Conservation (phyloP, 495 filamentous ascomycete genomes). For the Penicillium manginii region DNA sequence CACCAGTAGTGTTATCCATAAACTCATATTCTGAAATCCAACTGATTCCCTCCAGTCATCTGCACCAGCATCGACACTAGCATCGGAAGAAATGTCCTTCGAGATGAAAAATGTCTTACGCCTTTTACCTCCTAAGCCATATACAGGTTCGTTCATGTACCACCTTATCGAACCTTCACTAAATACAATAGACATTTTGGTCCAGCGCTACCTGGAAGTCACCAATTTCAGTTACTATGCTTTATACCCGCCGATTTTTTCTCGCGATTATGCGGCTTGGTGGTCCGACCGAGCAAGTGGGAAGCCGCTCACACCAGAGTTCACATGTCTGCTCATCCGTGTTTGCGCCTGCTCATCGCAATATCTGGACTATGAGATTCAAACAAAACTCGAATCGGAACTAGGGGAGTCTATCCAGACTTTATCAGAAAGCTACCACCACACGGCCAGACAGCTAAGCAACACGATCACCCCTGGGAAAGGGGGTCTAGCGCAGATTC, state of each 20-base stretch:
- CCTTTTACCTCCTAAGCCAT: constrained; percentile 34
- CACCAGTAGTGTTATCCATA: constrained; percentile 11
- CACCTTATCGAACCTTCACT: constrained; percentile 9
- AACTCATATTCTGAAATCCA: constrained; percentile 1
- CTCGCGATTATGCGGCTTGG: constrained; percentile 51
- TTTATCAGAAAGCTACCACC: constrained; percentile 46
- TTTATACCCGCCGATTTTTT: constrained; percentile 52
- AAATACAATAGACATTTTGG: constrained; percentile 44
- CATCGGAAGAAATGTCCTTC: constrained; percentile 3
- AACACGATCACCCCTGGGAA: constrained; percentile 48
- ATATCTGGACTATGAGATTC: constrained; percentile 41
- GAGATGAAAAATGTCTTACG: constrained; percentile 33
- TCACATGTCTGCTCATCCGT: constrained; percentile 55
- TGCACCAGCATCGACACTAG: not conserved
- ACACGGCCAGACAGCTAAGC: constrained; percentile 49
- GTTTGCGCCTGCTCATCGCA: constrained; percentile 56
- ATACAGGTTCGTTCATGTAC: constrained; percentile 26
- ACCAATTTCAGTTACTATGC: constrained; percentile 55
- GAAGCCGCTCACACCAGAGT: constrained; percentile 40
- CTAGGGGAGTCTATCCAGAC: constrained; percentile 40
- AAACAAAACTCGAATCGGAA: constrained; percentile 51
- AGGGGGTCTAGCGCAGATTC: constrained; percentile 51
- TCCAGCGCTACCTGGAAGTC: constrained; percentile 51
- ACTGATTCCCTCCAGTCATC: not conserved
- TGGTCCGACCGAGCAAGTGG: constrained; percentile 41